Evolutionary conservation across 495 filamentous ascomycete species (phyloP).

Genomic region (Apodospora peruviana): DNA sequence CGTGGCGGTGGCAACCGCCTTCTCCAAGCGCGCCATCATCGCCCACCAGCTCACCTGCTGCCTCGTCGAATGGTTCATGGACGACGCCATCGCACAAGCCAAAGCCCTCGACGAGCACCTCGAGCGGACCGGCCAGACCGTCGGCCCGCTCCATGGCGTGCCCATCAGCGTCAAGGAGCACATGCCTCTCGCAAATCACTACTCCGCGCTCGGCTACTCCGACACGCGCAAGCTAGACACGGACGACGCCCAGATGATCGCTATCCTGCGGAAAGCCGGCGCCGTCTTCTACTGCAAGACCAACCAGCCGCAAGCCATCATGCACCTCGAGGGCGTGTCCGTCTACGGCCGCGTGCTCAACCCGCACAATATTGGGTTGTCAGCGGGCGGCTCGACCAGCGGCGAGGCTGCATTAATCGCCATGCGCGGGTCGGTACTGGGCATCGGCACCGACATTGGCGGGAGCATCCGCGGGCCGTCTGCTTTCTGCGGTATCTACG

Average conservation of each 20-base stretch:
- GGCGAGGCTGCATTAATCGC: constrained; percentile 9
- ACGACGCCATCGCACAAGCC: constrained; percentile 52
- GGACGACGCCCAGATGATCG: constrained; percentile 62
- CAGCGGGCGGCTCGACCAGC: constrained; percentile 5
- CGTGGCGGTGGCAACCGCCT: constrained; percentile 42
- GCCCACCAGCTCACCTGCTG: constrained; percentile 42
- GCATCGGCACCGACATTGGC: constrained; percentile 6
- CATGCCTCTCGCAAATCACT: constrained; percentile 67
- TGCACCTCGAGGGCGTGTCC: constrained; percentile 53
- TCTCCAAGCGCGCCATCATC: constrained; percentile 39
- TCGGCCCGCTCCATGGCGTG: constrained; percentile 75
- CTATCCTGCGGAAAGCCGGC: constrained; percentile 40
- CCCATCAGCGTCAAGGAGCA: constrained; percentile 81
- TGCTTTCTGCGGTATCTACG: constrained; percentile 58
- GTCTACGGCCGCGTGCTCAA: constrained; percentile 56
- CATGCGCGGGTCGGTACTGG: constrained; percentile 3
- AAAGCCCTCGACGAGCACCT: constrained; percentile 49
- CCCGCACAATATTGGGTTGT: constrained; percentile 23
- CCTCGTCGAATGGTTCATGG: constrained; percentile 63
- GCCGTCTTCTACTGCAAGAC: constrained; percentile 45
- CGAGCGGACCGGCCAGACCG: constrained; percentile 33
- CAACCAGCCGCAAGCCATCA: constrained; percentile 50
- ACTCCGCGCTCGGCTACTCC: constrained; percentile 67
- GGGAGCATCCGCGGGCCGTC: constrained; percentile 48
- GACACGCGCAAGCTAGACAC: constrained; percentile 44